These are phyloP conservation scores for Rhizopus sp. DNA, from an alignment of 371 early-diverging fungal species.

Conservation along the genomic window DNA sequence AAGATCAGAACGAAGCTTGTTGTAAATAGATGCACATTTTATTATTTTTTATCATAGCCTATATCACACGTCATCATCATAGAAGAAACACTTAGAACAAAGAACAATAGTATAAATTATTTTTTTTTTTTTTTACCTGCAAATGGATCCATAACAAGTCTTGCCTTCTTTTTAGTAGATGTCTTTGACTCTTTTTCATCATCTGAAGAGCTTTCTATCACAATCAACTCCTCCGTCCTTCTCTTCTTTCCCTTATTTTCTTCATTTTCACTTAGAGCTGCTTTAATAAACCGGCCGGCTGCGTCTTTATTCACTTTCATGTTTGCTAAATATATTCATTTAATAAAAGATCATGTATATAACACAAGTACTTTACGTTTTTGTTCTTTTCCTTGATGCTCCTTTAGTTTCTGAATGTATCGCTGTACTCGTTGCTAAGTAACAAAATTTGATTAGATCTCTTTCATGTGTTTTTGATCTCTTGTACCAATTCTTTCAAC, in stretches of 20 bases:
- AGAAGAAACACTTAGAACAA: not conserved
- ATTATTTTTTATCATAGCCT: not conserved
- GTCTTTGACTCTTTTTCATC: not conserved
- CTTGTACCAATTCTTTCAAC: slow-evolving; percentile 49
- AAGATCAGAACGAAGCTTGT: not conserved
- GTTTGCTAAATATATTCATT: slow-evolving; percentile 19
- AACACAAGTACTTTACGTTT: slow-evolving; percentile 30
- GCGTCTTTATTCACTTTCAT: slow-evolving; percentile 58
- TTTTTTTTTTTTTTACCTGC: not conserved
- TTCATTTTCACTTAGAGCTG: slow-evolving; percentile 28
- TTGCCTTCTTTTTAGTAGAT: not conserved
- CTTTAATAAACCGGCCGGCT: slow-evolving; percentile 56
- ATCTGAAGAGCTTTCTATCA: no score
- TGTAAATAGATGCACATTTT: slow-evolving; percentile 3
- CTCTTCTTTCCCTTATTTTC: slow-evolving; percentile 9
- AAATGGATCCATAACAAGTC: not conserved
- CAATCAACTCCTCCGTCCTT: not conserved
- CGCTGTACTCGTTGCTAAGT: slow-evolving; percentile 48
- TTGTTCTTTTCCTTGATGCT: slow-evolving; percentile 38
- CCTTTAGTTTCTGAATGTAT: slow-evolving; percentile 54
- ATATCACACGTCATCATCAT: not conserved
- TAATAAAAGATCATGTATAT: no score
- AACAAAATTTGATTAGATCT: no score
- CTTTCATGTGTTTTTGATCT: not conserved
- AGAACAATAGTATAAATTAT: not conserved